Evolutionary conservation across 78 protist species (phyloP), one percentile per base, ranked within the genome.

Genomic region (Thecamonas trahens): DNA sequence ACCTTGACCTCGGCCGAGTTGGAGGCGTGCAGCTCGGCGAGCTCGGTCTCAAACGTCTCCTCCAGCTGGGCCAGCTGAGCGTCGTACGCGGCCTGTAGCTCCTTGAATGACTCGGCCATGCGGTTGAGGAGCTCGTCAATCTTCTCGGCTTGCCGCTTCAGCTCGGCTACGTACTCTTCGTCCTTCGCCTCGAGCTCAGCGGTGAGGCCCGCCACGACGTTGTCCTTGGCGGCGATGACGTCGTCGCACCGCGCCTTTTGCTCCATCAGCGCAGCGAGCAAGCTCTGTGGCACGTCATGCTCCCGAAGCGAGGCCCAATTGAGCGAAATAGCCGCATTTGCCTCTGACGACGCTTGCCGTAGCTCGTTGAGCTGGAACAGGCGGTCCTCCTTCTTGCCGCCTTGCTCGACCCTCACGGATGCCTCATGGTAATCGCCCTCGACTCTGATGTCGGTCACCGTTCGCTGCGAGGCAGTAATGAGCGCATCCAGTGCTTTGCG

Each of bases 51-150:
- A 38, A 80, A 84, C 9, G 82, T 42, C 32, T 50, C 42, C 63
- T 89, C 94, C 18, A 89, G 73, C 59, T 40, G 67, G 54, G 40
- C 49, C 11, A 84, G 68, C 72, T 89, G 82, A 26, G 47, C 39
- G 29, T 70, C 81, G 55, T 65, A 81, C 14, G 45, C 29, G 22
- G 4, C 0, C 42, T 63, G 59, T 60, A 67, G 69, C 32, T 18
- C 1, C 4, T 22, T 0, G 61, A 80, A 67, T 52, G 53, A 70
- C 39, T 54, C 24, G 38, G 50, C 44, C 79, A 80, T 70, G 34
- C 24, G 7, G 1, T 28, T 66, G 61, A 88, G 55, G 29, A 84
- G 68, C 9, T 0, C 5, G 60, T 81, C 94, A 14, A 88, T 70
- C 39, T 84, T 89, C 13, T 70, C 80, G 1, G 81, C 72, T 45